Base-by-base conservation (phyloP, 164 flowering plant genomes). In the Euptelea pleiosperma region DNA sequence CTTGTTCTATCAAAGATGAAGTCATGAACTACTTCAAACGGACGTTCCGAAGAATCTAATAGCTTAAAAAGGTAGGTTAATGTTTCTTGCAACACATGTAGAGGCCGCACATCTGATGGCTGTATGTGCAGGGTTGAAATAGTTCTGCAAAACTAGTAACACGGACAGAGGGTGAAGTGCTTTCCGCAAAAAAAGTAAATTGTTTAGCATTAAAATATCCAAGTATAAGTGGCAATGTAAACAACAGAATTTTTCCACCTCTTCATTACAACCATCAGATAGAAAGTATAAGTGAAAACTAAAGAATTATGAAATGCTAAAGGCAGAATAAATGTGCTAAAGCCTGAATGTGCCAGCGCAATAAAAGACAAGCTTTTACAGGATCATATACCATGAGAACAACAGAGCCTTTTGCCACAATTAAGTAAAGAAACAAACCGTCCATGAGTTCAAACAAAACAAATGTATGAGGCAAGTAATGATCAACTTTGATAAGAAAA, bases 1-100 rank as follows among this genome's bases (percentile, higher is more conserved):
- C 98, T 76, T 53, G 86, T 85, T 73, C 98, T 79, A 66, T 92
- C 96, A 74, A 85, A 92, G 46, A 92, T 65, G 63, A 92, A 89
- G 62, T 89, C 91, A 72, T 89, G 88, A 59, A 87, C 71, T 50
- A 80, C 82, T 73, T 85, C 87, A 79, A 81, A 92, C 28, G 89
- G 78, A 63, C 75, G 74, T 6, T 77, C 82, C 2, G 70, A 59
- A 22, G 87, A 75, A 37, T 80, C 77, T 67, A 79, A 49, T 60
- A 91, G 64, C 66, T 51, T 70, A 33, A 84, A 45, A 55, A 89
- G 79, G 71, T 89, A 77, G 28, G 70, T 68, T 40, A 91, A 73
- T 34, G 96, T 89, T 24, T 69, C 76, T 54, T 79, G 81, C 73
- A 92, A 69, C 6, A 92, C 91, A 19, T 77, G 73, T 42, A 87